Conservation (phyloP, 768 basidiomycete species). For the Pilatotrama ljubarskyi region DNA sequence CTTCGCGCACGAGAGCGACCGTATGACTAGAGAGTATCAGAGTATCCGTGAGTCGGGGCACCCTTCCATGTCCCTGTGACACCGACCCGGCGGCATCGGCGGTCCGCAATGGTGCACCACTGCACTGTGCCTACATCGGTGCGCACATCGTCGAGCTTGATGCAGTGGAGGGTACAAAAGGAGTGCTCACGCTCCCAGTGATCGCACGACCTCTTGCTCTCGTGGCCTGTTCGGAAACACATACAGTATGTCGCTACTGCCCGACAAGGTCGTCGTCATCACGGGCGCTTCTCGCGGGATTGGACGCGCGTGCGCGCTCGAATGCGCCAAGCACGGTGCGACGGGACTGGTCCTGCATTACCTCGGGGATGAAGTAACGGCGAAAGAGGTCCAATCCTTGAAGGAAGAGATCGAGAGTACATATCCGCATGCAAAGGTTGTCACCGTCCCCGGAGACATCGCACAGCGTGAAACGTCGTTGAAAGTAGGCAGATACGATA, state of each 20-base stretch:
- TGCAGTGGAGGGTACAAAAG: constrained; percentile 14
- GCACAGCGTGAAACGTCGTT: constrained; percentile 53
- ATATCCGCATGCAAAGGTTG: constrained; percentile 40
- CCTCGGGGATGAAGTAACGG: constrained; percentile 57
- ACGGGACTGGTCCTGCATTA: constrained; percentile 66
- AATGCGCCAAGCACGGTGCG: constrained; percentile 66
- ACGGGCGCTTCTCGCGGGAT: constrained; percentile 78
- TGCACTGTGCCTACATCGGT: not conserved
- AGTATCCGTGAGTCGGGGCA: not conserved
- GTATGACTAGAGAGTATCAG: constrained; percentile 13
- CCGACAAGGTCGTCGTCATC: constrained; percentile 64
- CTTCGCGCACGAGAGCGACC: constrained; percentile 5
- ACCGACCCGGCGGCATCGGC: constrained; percentile 13
- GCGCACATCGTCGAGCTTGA: not conserved
- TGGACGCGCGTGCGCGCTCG: constrained; percentile 67
- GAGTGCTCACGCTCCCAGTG: not conserved
- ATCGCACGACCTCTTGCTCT: not conserved
- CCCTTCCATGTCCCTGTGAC: constrained; percentile 26
- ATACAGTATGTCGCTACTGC: constrained; percentile 45
- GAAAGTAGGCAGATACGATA: constrained; percentile 40
- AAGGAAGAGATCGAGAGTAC: constrained; percentile 45
- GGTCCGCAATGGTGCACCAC: constrained; percentile 5
- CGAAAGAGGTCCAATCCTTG: constrained; percentile 48
- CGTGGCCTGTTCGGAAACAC: not conserved
- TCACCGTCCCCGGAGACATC: constrained; percentile 66